A percentile compares a stretch with the other conserved stretches of the same genome.
phyloP scores from a whole-genome alignment of 495 filamentous ascomycete species.

The Podospora didyma region DNA sequence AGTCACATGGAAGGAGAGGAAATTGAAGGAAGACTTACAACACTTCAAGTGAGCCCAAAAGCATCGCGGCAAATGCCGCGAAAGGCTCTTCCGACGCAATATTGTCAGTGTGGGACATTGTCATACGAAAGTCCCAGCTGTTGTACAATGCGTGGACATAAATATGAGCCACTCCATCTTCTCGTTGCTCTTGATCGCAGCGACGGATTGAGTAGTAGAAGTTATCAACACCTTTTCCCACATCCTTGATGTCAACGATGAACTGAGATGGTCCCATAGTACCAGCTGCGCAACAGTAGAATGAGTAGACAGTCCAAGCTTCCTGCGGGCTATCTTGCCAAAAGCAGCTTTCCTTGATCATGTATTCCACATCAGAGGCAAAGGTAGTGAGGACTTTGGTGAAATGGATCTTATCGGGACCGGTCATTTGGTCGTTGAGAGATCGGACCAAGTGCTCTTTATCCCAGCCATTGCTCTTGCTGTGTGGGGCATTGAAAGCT shows the following conservation, averaged over 20 bases:
- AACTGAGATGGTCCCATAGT: slow-evolving; percentile 23
- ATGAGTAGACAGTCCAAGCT: slow-evolving; percentile 46
- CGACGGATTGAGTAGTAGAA: slow-evolving; percentile 25
- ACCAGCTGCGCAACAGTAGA: slow-evolving; percentile 34
- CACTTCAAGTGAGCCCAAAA: slow-evolving; percentile 33
- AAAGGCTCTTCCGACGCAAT: slow-evolving; percentile 19
- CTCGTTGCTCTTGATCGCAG: not conserved
- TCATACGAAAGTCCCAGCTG: slow-evolving; percentile 41
- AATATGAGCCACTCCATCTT: slow-evolving; percentile 11
- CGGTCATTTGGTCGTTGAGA: slow-evolving; percentile 17
- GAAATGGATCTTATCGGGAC: slow-evolving; percentile 25
- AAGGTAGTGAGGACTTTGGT: slow-evolving; percentile 38
- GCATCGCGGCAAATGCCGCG: slow-evolving; percentile 23
- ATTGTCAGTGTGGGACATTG: slow-evolving; percentile 15
- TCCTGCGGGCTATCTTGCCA: slow-evolving; percentile 15
- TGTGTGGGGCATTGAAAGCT: slow-evolving; percentile 16
- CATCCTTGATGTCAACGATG: slow-evolving; percentile 48
- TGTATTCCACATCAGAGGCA: slow-evolving; percentile 31
- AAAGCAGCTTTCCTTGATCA: slow-evolving; percentile 19
- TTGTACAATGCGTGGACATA: slow-evolving; percentile 39
- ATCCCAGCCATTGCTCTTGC: slow-evolving; percentile 14
- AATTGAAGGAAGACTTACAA: too few relatives aligned
- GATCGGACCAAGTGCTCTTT: slow-evolving; percentile 13
- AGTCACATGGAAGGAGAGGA: too few relatives aligned
- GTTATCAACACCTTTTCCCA: slow-evolving; percentile 21